Base-by-base conservation (phyloP, 306 rosid genomes). In the Mimosa bimucronata region DNA sequence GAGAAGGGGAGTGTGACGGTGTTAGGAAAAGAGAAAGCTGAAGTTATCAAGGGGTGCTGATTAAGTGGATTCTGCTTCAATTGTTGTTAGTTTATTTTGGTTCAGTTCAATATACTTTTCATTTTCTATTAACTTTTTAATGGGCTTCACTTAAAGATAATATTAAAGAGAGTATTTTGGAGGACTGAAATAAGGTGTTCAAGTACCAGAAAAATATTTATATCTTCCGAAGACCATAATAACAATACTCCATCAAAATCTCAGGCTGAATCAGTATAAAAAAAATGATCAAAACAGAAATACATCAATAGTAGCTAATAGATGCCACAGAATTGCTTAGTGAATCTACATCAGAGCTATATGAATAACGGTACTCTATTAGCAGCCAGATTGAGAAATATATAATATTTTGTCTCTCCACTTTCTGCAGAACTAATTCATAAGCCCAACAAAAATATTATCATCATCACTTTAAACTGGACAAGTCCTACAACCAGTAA, bases 361-460 rank as follows among this genome's bases (percentile, higher is more conserved):
- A 69, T 70, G 44, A 50, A 81, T 71, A 70, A 10, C 52, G 19
- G 45, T 16, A 68, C 37, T 64, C 19, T 72, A 28, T 66, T 76
- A 29, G 79, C 74, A 23, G 30, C 67, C 66, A 55, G 29, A 79
- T 80, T 60, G 76, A 74, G 70, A 57, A 80, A 81, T 18, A 64
- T n/a, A 40, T 18, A 12, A 55, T 48, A 71, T 79, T 21, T 66
- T n/a, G 46, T 19, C 19, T 10, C 73, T 21, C 30, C 19, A 66
- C 16, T 23, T 57, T 46, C 79, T 70, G 66, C 65, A 10, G 64
- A 66, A 14, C 41, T 65, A 42, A 45, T 41, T 41, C 53, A 71
- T 46, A 26, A 45, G 71, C 82, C 75, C 75, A 69, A 55, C 69
- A 71, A 77, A 71, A 74, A 71, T 78, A 65, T 70, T 75, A 26